Evolutionary conservation across 2,329 filamentous ascomycete genomes (phyloP).

Genomic region (Cytospora piceicola): DNA sequence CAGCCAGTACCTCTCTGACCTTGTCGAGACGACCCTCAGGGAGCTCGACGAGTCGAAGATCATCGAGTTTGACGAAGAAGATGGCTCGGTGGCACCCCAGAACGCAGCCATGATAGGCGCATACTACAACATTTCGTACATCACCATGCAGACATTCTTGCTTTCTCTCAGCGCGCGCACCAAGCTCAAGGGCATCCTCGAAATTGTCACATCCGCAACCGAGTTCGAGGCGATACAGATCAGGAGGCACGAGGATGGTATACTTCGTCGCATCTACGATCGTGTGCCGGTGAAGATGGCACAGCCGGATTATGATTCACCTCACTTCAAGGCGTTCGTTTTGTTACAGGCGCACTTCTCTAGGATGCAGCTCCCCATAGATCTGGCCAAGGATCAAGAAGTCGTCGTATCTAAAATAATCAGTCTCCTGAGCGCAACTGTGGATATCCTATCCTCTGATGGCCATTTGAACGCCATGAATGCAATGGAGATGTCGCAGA

Average conservation of each 20-base stretch:
- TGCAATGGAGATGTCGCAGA: conserved; percentile 99
- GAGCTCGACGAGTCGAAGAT: conserved; percentile 93
- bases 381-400: conserved; percentile 95
- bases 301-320: conserved; percentile 83
- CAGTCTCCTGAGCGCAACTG: conserved; percentile 85
- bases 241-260: conserved; percentile 84
- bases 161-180: conserved; percentile 86
- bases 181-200: conserved; percentile 94
- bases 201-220: conserved; percentile 95
- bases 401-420: conserved; percentile 82
- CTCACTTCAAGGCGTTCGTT: conserved; percentile 98
- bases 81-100: conserved; percentile 84
- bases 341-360: conserved; percentile 97
- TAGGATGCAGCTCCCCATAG: conserved; percentile 92
- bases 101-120: conserved; percentile 98
- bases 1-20: conserved; percentile 91
- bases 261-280: conserved; percentile 91
- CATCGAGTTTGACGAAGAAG: conserved; percentile 92
- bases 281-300: conserved; percentile 95
- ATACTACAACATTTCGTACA: conserved; percentile 99
- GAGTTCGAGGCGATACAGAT: conserved; percentile 97
- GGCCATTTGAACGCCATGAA: conserved; percentile 96
- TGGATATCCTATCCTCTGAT: conserved; percentile 94
- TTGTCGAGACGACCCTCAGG: conserved; percentile 90
- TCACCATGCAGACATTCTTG: conserved; percentile 98